Conservation (phyloP, 1,139 yeast species). For the Nakaseomyces nivariensis region DNA sequence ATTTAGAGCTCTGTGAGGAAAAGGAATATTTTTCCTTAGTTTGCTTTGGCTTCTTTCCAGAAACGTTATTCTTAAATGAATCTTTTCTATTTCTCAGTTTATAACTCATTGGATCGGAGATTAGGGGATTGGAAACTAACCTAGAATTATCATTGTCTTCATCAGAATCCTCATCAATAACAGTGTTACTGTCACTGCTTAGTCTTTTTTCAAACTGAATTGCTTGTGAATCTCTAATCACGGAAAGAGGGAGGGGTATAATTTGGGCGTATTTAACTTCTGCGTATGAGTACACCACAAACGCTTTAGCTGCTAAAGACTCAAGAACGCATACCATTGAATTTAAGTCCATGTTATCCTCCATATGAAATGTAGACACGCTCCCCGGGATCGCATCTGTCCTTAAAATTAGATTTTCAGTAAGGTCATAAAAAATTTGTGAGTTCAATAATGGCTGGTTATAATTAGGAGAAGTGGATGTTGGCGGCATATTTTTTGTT, state of each 20-base stretch:
- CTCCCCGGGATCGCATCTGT: constrained; percentile 14
- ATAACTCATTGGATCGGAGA: background rate
- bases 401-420: constrained; percentile 29
- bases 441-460: constrained; percentile 19
- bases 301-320: constrained; percentile 76
- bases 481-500: constrained; percentile 13
- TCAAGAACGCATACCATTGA: constrained; percentile 47
- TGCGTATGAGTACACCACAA: constrained; percentile 80
- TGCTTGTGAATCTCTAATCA: constrained; percentile 42
- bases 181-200: constrained; percentile 27
- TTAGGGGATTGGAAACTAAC: background rate
- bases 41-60: background rate
- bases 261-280: constrained; percentile 83
- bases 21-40: constrained; percentile 7
- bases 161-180: constrained; percentile 25
- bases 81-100: background rate
- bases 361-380: background rate
- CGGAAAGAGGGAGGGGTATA: constrained; percentile 41
- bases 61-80: background rate
- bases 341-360: constrained; percentile 12
- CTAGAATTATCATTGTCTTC: constrained; percentile 10
- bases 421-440: constrained; percentile 24
- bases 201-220: constrained; percentile 22
- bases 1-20: constrained; percentile 3
- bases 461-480: constrained; percentile 10